Evolutionary conservation across 768 basidiomycete genomes (phyloP), one percentile per base, ranked within the genome.

Genomic region (Tricholoma saponaceum): DNA sequence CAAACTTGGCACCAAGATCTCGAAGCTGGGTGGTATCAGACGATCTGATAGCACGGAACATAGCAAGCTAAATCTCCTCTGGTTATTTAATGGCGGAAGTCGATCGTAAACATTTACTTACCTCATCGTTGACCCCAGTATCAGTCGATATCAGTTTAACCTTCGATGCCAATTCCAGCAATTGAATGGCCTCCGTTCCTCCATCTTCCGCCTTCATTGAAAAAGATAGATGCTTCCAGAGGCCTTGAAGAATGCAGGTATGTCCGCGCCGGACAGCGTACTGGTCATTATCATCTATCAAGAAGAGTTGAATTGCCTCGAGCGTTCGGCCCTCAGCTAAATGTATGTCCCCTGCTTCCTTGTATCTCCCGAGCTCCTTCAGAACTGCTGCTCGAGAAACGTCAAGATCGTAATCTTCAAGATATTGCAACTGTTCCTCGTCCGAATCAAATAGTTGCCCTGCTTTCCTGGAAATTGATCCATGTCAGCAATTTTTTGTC

Each of bases 371-470:
- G 10, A 77, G 70, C 4, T 69, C 67, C 26, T 74, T 72, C 12
- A 85, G 70, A 7, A 87, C 60, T 0, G 69, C 66, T 0, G 79
- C 79, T 6, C 74, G 81, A 6, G 81, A 77, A 12, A 73, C 58
- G 60, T 83, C 80, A 5, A 89, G 68, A 33, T 79, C 79, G 44
- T 76, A 75, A 4, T 82, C 76, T 54, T 85, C 79, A 16, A 84
- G 72, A 57, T 83, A 89, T 35, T 79, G 77, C n/a, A 85, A 60
- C 18, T 75, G 74, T 20, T 85, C 82, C 20, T 87, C 80, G 0
- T 75, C 68, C 0, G 76, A 71, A 0, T 71, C 58, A 57, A 89
- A 89, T 3, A 89, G 65, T 6, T 67, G 59, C 55, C 70, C 54
- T 22, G 77, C 77, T 66, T 79, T 70, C 20, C 87, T 87, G 60